Evolutionary conservation across 306 rosid species (phyloP).

Genomic region (Astragalus membranaceus): DNA sequence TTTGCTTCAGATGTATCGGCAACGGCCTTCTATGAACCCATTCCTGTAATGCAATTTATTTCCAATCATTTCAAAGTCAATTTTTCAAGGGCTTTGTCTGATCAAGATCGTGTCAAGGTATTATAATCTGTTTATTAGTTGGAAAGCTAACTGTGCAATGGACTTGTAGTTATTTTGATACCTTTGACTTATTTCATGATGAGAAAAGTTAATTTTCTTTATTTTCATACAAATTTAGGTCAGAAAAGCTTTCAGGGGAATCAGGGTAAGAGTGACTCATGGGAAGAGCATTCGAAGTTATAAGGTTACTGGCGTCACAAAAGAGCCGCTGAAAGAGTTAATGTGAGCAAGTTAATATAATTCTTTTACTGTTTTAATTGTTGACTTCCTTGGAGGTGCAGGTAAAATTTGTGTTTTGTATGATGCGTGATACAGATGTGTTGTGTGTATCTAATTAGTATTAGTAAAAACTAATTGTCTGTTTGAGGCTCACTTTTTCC

Average conservation of each 20-base stretch:
- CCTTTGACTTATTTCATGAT: not conserved
- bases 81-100: conserved; percentile 33
- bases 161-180: not conserved
- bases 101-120: conserved; percentile 61
- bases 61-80: conserved; percentile 19
- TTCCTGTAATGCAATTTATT: conserved; percentile 39
- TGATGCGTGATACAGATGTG: too few species aligned
- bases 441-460: too few species aligned
- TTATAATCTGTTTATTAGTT: not conserved
- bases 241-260: conserved; percentile 40
- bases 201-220: not conserved
- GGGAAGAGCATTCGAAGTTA: conserved; percentile 10
- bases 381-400: not conserved
- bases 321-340: conserved; percentile 33
- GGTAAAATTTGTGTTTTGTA: not conserved
- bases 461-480: too few species aligned
- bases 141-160: not conserved
- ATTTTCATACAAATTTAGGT: conserved; percentile 26
- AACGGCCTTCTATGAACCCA: conserved; percentile 50
- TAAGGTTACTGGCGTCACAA: conserved; percentile 40
- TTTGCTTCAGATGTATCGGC: conserved; percentile 64
- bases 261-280: conserved; percentile 31
- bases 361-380: not conserved
- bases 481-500: not conserved
- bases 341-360: conserved; percentile 32